Evolutionary conservation across 495 filamentous ascomycete species (phyloP), one percentile per base, ranked within the genome.

Genomic region (Aspergillus asperescens): DNA sequence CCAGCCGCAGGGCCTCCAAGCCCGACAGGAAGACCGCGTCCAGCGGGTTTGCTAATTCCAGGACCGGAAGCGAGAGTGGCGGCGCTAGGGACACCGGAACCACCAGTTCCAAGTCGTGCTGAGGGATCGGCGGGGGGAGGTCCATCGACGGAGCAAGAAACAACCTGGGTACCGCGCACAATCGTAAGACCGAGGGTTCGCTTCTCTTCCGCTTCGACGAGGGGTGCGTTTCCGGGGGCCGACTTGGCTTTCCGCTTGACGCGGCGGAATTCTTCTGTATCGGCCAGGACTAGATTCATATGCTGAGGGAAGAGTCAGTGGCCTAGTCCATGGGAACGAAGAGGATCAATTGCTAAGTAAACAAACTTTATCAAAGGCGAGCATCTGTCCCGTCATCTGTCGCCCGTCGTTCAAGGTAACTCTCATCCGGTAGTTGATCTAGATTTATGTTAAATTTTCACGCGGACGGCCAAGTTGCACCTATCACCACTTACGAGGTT

Each of bases 391-490:
- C 10, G 87, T 89, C 83, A 99, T 92, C 71, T 97, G 92, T 58
- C 93, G 86, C 60, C 90, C 88, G 77, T 99, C 93, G 63, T 86
- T 89, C 64, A 99, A 77, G 34, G 94, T 97, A 57, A 95, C 87
- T 67, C 90, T 82, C 94, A 99, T 97, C 66, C 92, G 87, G 77
- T 94, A 97, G 73, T 97, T 96, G 82, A 99, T 94, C 93, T 98
- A 69, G 29, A 28, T 48, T 45, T 7, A 48, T 9, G 56, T 75
- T 67, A 76, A 68, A 49, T 12, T 34, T 51, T 28, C 19, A 43
- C 28, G 29, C 29, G 28, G 15, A 54, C 5, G 35, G 44, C 29
- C 16, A 42, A 34, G 8, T 12, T n/a, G 18, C 16, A 1, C 19
- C 13, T 3, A 29, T n/a, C 12, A 22, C 3, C 12, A 84, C 90